Evolutionary conservation across 202 grass and related monocot genomes (phyloP).

Genomic region (Musa balbisiana): DNA sequence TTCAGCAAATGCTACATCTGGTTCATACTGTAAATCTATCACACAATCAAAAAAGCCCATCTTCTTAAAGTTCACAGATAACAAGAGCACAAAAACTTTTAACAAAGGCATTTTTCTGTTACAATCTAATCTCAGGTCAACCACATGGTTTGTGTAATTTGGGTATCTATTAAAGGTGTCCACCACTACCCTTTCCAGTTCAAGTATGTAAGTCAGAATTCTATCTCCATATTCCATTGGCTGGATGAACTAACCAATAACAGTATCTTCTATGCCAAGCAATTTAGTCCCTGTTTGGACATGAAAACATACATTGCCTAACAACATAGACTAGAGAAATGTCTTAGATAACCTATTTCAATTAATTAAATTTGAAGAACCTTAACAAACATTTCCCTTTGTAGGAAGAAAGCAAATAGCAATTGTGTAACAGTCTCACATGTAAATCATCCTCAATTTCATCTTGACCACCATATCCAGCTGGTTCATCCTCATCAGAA

Average conservation of each 20-base stretch:
- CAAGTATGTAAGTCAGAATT: too few species aligned
- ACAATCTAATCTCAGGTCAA: neutral
- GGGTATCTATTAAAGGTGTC: neutral
- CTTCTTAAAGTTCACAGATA: too few species aligned
- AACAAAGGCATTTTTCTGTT: neutral
- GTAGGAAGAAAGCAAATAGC: neutral
- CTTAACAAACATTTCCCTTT: neutral
- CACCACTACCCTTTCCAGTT: too few species aligned
- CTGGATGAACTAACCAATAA: neutral
- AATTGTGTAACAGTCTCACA: conserved; percentile 35
- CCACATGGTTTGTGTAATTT: neutral
- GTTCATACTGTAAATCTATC: too few species aligned
- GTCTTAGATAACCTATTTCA: too few species aligned
- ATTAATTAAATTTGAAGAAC: neutral
- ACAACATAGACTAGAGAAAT: too few species aligned
- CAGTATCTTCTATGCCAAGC: neutral
- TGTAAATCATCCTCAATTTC: conserved; percentile 73
- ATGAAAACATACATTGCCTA: neutral
- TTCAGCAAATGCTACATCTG: too few species aligned
- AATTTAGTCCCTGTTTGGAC: neutral
- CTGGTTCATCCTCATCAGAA: conserved; percentile 82
- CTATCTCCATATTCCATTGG: neutral
- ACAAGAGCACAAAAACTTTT: neutral
- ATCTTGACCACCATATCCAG: conserved; percentile 42
- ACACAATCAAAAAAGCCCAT: too few species aligned